These are phyloP conservation scores for Xylaria sp. DNA, from an alignment of 2,329 filamentous ascomycete genomes.

Conservation along the genomic window DNA sequence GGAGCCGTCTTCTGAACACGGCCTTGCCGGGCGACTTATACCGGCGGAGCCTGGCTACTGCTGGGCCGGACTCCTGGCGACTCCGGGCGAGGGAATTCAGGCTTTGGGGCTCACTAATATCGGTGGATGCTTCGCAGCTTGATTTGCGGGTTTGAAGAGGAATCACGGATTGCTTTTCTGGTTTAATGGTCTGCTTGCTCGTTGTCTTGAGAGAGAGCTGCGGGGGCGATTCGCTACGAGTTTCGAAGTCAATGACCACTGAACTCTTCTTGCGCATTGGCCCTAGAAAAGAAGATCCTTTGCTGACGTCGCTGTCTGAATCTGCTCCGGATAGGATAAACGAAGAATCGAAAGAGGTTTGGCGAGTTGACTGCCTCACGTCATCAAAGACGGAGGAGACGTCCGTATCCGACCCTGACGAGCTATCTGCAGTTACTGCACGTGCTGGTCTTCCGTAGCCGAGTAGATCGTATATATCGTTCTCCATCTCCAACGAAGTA, in stretches of 20 bases:
- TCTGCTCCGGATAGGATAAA: background rate
- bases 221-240: background rate
- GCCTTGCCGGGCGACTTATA: constrained; percentile 26
- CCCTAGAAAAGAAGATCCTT: constrained; percentile 1
- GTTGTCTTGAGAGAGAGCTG: background rate
- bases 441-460: background rate
- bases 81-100: background rate
- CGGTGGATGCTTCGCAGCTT: background rate
- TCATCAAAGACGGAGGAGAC: constrained; percentile 26
- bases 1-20: constrained; percentile 12
- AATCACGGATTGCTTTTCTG: background rate
- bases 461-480: constrained; percentile 32
- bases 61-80: constrained; percentile 25
- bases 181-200: background rate
- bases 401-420: constrained; percentile 27
- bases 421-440: constrained; percentile 7
- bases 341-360: constrained; percentile 26
- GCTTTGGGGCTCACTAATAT: background rate
- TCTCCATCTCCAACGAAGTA: constrained; percentile 30
- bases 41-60: constrained; percentile 28
- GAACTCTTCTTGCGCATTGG: background rate
- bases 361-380: constrained; percentile 25
- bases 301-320: background rate
- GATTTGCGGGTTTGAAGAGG: background rate
- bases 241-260: background rate